Conservation (phyloP, 495 filamentous ascomycete species). For the Penicillium paradoxum region DNA sequence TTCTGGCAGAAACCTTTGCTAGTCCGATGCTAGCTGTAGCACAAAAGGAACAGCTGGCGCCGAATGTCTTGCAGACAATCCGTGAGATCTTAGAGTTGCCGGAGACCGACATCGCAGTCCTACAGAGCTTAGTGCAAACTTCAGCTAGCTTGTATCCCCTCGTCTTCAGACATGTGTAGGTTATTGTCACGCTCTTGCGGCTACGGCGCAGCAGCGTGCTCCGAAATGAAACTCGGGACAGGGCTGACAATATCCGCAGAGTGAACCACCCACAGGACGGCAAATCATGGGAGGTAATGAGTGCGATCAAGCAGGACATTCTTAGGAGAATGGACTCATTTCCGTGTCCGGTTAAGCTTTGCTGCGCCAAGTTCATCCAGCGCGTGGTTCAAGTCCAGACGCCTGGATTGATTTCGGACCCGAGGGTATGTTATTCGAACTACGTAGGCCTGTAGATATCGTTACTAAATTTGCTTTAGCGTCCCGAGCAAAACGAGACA, state of each 20-base stretch:
- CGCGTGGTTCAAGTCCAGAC: constrained; percentile 90
- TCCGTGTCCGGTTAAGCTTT: constrained; percentile 69
- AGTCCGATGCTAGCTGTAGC: constrained; percentile 66
- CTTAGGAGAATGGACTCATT: constrained; percentile 83
- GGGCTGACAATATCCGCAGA: constrained; percentile 48
- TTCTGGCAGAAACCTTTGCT: constrained; percentile 92
- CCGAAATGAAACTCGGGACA: neutral
- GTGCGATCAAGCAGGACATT: constrained; percentile 82
- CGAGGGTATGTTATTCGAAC: constrained; percentile 57
- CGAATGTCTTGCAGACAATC: constrained; percentile 68
- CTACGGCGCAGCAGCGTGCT: neutral
- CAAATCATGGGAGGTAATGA: constrained; percentile 82
- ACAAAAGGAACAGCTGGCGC: constrained; percentile 71
- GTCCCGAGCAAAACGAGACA: constrained; percentile 80
- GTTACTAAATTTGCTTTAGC: constrained; percentile 44
- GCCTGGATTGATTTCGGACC: constrained; percentile 73
- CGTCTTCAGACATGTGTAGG: constrained; percentile 89
- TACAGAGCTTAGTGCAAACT: constrained; percentile 79
- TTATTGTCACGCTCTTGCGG: constrained; percentile 25
- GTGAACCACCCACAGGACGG: constrained; percentile 75
- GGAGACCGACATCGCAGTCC: constrained; percentile 64
- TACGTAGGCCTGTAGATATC: neutral
- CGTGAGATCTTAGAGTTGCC: constrained; percentile 65
- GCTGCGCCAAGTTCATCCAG: constrained; percentile 96
- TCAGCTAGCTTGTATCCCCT: constrained; percentile 88